A percentile compares a stretch with the other conserved stretches of the same genome.
These are phyloP conservation scores for Clonostachys solani DNA, from an alignment of 2,329 filamentous ascomycete species.

Conservation along the genomic window DNA sequence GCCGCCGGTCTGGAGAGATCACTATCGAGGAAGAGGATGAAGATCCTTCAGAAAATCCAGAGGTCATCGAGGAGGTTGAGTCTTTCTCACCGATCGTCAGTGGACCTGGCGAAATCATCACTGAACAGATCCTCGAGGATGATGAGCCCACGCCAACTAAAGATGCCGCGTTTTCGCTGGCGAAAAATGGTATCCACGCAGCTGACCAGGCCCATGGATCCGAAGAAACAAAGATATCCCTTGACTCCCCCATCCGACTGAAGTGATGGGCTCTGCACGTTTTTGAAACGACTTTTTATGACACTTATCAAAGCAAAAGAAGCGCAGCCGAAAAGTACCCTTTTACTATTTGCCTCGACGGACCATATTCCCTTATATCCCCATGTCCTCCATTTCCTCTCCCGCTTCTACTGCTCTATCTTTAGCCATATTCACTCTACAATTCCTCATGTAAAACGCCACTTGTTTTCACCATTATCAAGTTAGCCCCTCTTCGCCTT, in stretches of 20 bases:
- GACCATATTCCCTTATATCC: too few species aligned
- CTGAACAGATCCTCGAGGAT: slow-evolving; percentile 42
- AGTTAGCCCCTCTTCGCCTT: too few species aligned
- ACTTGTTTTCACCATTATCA: too few species aligned
- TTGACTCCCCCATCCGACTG: background rate
- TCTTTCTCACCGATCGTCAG: slow-evolving; percentile 48
- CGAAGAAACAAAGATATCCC: background rate
- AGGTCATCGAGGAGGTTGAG: slow-evolving; percentile 55
- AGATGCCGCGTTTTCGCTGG: too few species aligned
- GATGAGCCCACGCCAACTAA: slow-evolving; percentile 18
- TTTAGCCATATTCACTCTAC: too few species aligned
- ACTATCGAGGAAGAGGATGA: slow-evolving; percentile 67
- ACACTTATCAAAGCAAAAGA: background rate
- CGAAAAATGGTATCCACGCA: background rate
- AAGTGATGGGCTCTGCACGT: background rate
- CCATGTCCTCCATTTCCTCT: too few species aligned
- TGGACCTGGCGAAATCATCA: slow-evolving; percentile 35
- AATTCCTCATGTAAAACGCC: too few species aligned
- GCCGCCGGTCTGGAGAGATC: slow-evolving; percentile 68
- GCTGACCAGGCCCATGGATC: background rate
- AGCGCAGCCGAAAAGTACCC: background rate
- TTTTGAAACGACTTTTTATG: background rate
- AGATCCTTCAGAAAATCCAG: slow-evolving; percentile 33
- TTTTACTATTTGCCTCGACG: background rate
- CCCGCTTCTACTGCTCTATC: too few species aligned